A percentile compares a stretch with the other conserved stretches of the same genome.
phyloP scores from a whole-genome alignment of 441 rosid genomes.

The Breynia disticha region DNA sequence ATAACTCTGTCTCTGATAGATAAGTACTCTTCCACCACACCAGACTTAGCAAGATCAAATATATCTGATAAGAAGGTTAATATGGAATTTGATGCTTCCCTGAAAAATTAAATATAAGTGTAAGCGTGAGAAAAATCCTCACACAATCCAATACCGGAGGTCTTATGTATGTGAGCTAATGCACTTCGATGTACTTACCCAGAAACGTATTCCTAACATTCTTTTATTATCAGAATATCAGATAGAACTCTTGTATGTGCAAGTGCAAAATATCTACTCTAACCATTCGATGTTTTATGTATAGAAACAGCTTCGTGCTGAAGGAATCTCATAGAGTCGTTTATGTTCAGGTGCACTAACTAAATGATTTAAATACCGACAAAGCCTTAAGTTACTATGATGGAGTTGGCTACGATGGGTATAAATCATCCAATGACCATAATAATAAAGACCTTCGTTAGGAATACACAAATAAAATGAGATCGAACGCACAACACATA shows the following conservation, averaged over 20 bases:
- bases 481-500: neutral
- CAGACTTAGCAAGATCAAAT: constrained; percentile 72
- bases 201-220: too few relatives aligned
- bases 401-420: too few relatives aligned
- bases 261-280: neutral
- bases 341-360: too few relatives aligned
- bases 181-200: too few relatives aligned
- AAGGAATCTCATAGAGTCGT: too few relatives aligned
- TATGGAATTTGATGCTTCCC: constrained; percentile 95
- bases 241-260: neutral
- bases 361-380: too few relatives aligned
- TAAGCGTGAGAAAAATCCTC: too few relatives aligned
- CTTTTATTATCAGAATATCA: too few relatives aligned
- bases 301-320: too few relatives aligned
- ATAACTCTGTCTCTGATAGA: constrained; percentile 58
- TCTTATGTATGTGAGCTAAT: too few relatives aligned
- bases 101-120: constrained; percentile 25
- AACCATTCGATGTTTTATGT: neutral
- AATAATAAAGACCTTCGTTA: neutral
- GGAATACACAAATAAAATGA: neutral
- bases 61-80: constrained; percentile 85
- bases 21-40: constrained; percentile 51
- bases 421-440: neutral
- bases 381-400: too few relatives aligned
- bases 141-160: too few relatives aligned